These are phyloP conservation scores for Acacia acuminata DNA, from an alignment of 306 rosid genomes.

Conservation along the genomic window DNA sequence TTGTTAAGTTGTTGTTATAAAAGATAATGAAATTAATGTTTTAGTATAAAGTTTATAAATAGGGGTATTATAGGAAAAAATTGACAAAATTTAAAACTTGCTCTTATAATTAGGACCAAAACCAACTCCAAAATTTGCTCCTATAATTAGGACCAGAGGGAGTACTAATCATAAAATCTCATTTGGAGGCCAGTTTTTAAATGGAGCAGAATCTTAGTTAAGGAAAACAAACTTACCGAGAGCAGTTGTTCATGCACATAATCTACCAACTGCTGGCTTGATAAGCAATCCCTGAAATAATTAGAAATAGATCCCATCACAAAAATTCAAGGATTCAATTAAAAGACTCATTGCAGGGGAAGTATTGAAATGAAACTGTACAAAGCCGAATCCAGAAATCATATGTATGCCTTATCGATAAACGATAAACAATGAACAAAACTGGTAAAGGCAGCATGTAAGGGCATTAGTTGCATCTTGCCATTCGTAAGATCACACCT, in stretches of 20 bases:
- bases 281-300: constrained; percentile 93
- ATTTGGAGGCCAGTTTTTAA: background rate
- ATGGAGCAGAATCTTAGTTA: constrained; percentile 3
- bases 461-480: background rate
- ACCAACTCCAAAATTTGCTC: too few species aligned
- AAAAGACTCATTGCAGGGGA: background rate
- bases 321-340: background rate
- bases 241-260: constrained; percentile 70
- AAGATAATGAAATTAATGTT: too few species aligned
- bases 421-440: background rate
- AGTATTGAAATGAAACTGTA: background rate
- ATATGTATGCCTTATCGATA: background rate
- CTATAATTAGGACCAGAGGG: too few species aligned
- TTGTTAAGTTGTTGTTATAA: too few species aligned
- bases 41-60: too few species aligned
- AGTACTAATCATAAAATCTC: constrained; percentile 12
- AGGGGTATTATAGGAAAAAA: too few species aligned
- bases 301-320: constrained; percentile 28
- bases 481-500: background rate
- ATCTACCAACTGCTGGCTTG: constrained; percentile 92
- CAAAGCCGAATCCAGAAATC: background rate
- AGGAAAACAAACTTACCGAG: constrained; percentile 48
- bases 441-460: background rate
- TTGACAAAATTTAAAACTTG: too few species aligned
- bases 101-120: too few species aligned